These are phyloP conservation scores for Niebla homalea DNA, from an alignment of 495 filamentous ascomycete genomes.

Conservation along the genomic window DNA sequence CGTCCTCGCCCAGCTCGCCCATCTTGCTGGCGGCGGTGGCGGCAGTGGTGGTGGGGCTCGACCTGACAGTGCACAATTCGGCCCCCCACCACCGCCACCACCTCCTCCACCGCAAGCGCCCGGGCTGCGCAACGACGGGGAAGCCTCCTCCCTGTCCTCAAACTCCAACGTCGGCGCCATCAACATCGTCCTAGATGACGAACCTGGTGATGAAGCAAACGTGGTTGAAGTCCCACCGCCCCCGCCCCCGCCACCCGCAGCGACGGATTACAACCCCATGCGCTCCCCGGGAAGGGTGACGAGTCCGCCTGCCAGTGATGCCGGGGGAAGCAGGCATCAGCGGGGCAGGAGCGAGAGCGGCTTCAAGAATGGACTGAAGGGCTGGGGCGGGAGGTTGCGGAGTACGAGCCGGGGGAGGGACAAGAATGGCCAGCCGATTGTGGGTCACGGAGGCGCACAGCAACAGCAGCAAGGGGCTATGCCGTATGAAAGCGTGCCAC, in stretches of 20 bases:
- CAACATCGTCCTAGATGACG: constrained; percentile 61
- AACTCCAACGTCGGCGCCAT: constrained; percentile 39
- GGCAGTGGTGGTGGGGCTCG: neutral
- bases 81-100: constrained; percentile 53
- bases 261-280: constrained; percentile 17
- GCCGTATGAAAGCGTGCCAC: constrained; percentile 46
- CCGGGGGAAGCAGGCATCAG: constrained; percentile 32
- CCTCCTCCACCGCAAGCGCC: constrained; percentile 46
- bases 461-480: constrained; percentile 14
- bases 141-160: constrained; percentile 28
- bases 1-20: constrained; percentile 72
- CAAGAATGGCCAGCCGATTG: constrained; percentile 12
- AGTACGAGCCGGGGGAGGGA: constrained; percentile 48
- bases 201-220: constrained; percentile 29
- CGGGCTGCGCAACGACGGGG: constrained; percentile 20
- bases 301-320: constrained; percentile 17
- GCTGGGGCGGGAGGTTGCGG: constrained; percentile 54
- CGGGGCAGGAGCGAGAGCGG: constrained; percentile 55
- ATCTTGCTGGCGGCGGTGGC: constrained; percentile 41
- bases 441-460: constrained; percentile 8
- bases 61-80: neutral
- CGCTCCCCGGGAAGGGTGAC: constrained; percentile 30
- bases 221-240: constrained; percentile 18
- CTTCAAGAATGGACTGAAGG: constrained; percentile 47
- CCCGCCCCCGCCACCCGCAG: constrained; percentile 6